Evolutionary conservation across 2,329 filamentous ascomycete species (phyloP), one percentile per base, ranked within the genome.

Genomic region (Colletotrichum theobromicola): DNA sequence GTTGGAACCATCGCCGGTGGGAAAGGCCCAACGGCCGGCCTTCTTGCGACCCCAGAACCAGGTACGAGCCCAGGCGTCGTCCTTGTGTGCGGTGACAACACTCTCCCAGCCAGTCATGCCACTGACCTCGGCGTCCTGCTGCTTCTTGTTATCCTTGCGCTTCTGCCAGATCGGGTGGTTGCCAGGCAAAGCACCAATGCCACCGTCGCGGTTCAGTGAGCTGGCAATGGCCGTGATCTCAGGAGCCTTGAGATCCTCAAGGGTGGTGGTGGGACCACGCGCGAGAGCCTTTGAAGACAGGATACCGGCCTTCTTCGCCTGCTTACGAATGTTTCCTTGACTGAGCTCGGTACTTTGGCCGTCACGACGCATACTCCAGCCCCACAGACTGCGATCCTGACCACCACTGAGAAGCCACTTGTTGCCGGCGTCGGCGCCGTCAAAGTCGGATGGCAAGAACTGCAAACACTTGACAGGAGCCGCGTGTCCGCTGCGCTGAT

Each of bases 21-120:
- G 92, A 78, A 99, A 95, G 1, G 94, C 93, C 97, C 97, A 99
- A 76, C 97, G 90, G 13, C 97, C 97, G 63, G 97, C 96, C 79
- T 94, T 93, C 84, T 97, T 98, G 71, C 95, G 93, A 7, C 96
- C 97, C 96, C 97, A 98, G 85, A 98, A 98, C 97, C 97, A 99
- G 2, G 97, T 98, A 67, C 97, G 92, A 21, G 95, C 97, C 81
- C 91, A 94, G 58, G 92, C 90, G 80, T 98, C 96, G 66, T 93
- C 92, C 80, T 93, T 93, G 82, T 99, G 97, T 12, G 95, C 96
- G 5, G 97, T 99, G 3, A 99, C 91, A 8, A 99, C 93, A 81
- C 96, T 98, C 83, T 99, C 97, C 97, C 97, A 99, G 2, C 97
- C 97, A 4, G 96, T 98, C 87, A 92, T 92, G 62, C 92, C 90